Conservation (phyloP, 2,329 filamentous ascomycete genomes). For the Tolypocladium endophyticum region DNA sequence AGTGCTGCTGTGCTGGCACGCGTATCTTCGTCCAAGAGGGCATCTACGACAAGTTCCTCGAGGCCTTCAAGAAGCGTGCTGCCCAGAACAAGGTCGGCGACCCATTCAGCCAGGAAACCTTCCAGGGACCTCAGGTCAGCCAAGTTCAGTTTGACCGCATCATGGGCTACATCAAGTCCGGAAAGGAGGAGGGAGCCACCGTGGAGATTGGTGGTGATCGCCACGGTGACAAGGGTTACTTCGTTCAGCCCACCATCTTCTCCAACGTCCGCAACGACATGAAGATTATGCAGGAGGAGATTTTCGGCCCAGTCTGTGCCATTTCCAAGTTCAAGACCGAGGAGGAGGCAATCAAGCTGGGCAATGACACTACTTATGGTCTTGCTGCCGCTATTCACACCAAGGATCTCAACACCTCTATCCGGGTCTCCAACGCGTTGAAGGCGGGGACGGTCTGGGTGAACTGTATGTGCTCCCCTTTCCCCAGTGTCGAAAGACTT, state of each 20-base stretch:
- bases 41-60: conserved; percentile 81
- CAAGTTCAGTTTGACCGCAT: conserved; percentile 82
- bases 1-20: conserved; percentile 65
- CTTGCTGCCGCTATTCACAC: conserved; percentile 80
- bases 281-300: conserved; percentile 89
- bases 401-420: conserved; percentile 68
- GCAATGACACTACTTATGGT: conserved; percentile 70
- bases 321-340: conserved; percentile 80
- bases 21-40: conserved; percentile 78
- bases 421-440: conserved; percentile 66
- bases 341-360: conserved; percentile 65
- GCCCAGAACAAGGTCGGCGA: conserved; percentile 69
- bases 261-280: conserved; percentile 69
- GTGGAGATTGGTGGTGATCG: conserved; percentile 43
- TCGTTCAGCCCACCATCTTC: conserved; percentile 89
- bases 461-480: conserved; percentile 22
- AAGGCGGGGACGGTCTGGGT: conserved; percentile 59
- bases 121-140: conserved; percentile 83
- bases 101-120: conserved; percentile 67
- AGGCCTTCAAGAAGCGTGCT: conserved; percentile 69
- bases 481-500: neutral
- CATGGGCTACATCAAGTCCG: conserved; percentile 68
- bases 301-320: conserved; percentile 79
- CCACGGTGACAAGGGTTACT: conserved; percentile 72
- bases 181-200: conserved; percentile 47